Evolutionary conservation across 2,329 filamentous ascomycete species (phyloP).

Genomic region (Geoglossum cookeanum): DNA sequence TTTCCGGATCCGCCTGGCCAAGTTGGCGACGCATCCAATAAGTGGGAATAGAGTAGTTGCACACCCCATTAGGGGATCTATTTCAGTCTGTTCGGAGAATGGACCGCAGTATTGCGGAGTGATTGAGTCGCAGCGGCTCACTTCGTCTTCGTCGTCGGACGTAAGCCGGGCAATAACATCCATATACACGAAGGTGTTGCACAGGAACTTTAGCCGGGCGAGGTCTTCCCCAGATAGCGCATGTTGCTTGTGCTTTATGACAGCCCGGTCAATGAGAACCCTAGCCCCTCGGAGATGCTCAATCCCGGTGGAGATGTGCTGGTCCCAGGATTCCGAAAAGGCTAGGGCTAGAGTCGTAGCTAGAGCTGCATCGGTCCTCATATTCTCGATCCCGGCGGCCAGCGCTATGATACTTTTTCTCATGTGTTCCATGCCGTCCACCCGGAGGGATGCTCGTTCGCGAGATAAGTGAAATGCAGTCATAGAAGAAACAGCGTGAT

Average conservation of each 20-base stretch:
- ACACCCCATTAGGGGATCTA: constrained; percentile 56
- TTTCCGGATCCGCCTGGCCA: constrained; percentile 43
- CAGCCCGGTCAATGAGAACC: constrained; percentile 39
- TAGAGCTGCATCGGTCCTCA: constrained; percentile 44
- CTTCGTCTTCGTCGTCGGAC: constrained; percentile 37
- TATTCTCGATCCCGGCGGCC: constrained; percentile 38
- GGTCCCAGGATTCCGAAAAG: constrained; percentile 54
- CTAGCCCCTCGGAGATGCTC: constrained; percentile 50
- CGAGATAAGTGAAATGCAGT: constrained; percentile 48
- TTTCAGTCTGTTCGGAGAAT: constrained; percentile 28
- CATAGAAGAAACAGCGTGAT: constrained; percentile 49
- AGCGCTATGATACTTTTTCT: constrained; percentile 41
- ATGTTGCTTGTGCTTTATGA: constrained; percentile 18
- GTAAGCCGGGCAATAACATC: constrained; percentile 52
- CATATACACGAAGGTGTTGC: constrained; percentile 56
- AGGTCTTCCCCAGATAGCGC: constrained; percentile 31
- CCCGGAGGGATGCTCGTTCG: constrained; percentile 33
- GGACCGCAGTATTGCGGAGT: constrained; percentile 23
- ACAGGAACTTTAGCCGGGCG: constrained; percentile 42
- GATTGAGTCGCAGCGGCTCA: constrained; percentile 32
- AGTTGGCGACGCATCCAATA: constrained; percentile 44
- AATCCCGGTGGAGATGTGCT: constrained; percentile 48
- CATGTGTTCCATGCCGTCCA: constrained; percentile 51
- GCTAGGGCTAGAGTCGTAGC: constrained; percentile 51
- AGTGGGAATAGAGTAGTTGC: constrained; percentile 48